Evolutionary conservation across 352 stramenopile species (phyloP).

Genomic region (Aphanomyces euteiches): DNA sequence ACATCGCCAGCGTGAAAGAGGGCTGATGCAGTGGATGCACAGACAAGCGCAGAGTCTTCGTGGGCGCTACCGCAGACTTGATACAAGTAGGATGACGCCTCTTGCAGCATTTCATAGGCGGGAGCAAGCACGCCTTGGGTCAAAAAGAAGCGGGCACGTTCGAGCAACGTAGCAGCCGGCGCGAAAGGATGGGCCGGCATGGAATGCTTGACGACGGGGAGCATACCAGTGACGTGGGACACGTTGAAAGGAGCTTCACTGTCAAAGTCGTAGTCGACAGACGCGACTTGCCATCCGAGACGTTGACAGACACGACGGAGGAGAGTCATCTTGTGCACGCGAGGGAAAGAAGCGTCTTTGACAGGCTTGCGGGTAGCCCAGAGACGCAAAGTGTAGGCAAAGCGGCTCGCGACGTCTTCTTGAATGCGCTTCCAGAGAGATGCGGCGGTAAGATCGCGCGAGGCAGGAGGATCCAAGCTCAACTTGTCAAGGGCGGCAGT

Average conservation of each 20-base stretch:
- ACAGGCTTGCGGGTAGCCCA: constrained; percentile 43
- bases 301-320: constrained; percentile 92
- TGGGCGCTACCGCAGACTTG: constrained; percentile 91
- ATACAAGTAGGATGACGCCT: constrained; percentile 91
- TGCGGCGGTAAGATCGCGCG: constrained; percentile 38
- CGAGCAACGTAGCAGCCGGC: constrained; percentile 81
- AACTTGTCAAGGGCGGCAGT: constrained; percentile 2
- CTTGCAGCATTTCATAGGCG: constrained; percentile 83
- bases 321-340: constrained; percentile 74
- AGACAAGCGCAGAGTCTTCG: constrained; percentile 89
- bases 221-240: constrained; percentile 89
- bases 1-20: constrained; percentile 90
- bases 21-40: constrained; percentile 88
- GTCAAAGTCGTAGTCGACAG: constrained; percentile 85
- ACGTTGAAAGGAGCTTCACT: constrained; percentile 77
- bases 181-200: constrained; percentile 69
- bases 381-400: constrained; percentile 70
- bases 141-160: constrained; percentile 83
- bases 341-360: constrained; percentile 36
- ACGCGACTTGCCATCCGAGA: constrained; percentile 87
- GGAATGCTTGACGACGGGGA: constrained; percentile 93
- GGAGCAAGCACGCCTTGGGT: constrained; percentile 63
- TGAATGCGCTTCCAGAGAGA: constrained; percentile 58
- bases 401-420: constrained; percentile 65
- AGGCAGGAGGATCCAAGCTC: constrained; percentile 19